Conservation (phyloP, 2,329 filamentous ascomycete species). For the Pseudogymnoascus sp. region DNA sequence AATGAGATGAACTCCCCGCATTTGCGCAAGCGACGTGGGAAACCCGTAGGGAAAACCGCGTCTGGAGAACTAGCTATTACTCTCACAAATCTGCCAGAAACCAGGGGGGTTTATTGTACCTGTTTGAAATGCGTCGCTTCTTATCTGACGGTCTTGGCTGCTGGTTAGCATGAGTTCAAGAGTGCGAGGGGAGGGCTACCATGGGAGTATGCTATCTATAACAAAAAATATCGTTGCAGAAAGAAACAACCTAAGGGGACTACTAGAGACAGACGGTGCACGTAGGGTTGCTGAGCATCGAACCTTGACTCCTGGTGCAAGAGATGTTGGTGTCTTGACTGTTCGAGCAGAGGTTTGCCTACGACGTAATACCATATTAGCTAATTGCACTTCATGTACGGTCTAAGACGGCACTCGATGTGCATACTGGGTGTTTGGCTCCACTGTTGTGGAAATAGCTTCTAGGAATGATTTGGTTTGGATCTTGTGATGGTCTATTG, state of each 20-base stretch:
- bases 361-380: background rate
- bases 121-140: background rate
- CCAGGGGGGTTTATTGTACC: no score
- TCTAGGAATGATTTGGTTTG: background rate
- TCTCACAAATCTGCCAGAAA: background rate
- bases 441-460: background rate
- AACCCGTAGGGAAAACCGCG: no score
- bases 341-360: background rate
- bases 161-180: background rate
- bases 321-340: background rate
- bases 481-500: background rate
- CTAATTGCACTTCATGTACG: background rate
- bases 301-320: background rate
- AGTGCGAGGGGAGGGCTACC: background rate
- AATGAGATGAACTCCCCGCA: background rate
- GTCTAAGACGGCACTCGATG: background rate
- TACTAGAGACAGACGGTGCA: background rate
- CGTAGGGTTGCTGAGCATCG: background rate
- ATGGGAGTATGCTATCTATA: background rate
- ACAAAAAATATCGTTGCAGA: no score
- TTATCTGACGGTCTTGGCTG: background rate
- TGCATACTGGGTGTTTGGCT: background rate
- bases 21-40: no score
- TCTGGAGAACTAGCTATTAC: background rate
- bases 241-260: background rate